phyloP scores from a whole-genome alignment of 305 asterid species.

The Plantago coronopus region DNA sequence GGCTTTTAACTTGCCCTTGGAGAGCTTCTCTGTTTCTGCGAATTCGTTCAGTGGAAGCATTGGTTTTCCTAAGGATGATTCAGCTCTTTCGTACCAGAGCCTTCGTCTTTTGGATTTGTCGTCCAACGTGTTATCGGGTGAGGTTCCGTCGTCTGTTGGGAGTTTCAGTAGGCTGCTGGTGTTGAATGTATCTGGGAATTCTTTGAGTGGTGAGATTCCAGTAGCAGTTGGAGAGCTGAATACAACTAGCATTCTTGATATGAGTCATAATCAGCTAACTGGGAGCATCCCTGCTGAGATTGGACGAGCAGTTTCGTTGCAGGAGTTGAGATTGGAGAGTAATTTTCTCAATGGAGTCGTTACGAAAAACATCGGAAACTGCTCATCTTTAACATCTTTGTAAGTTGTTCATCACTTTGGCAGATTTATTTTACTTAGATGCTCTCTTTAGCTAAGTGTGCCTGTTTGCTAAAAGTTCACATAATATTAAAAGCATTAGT shows the following conservation, averaged over 20 bases:
- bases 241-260: slow-evolving; percentile 39
- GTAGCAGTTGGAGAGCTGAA: slow-evolving; percentile 48
- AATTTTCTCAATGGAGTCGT: slow-evolving; percentile 47
- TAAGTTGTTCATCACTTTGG: slow-evolving; percentile 30
- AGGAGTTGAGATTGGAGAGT: slow-evolving; percentile 50
- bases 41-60: slow-evolving; percentile 58
- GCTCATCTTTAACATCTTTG: slow-evolving; percentile 56
- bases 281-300: slow-evolving; percentile 63
- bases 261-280: slow-evolving; percentile 57
- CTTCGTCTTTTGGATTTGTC: slow-evolving; percentile 64
- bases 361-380: slow-evolving; percentile 46
- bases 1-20: slow-evolving; percentile 51
- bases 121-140: slow-evolving; percentile 62
- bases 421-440: too few species aligned
- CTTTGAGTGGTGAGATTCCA: slow-evolving; percentile 53
- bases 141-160: slow-evolving; percentile 50
- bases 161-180: slow-evolving; percentile 48
- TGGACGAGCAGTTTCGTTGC: slow-evolving; percentile 45
- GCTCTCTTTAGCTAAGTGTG: too few species aligned
- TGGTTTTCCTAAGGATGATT: slow-evolving; percentile 21
- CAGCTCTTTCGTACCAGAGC: slow-evolving; percentile 35
- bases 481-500: too few species aligned
- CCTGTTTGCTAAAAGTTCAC: too few species aligned
- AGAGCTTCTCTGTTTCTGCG: slow-evolving; percentile 41
- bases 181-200: slow-evolving; percentile 60